Conservation (phyloP, 768 basidiomycete genomes). For the Pluteus cervinus region DNA sequence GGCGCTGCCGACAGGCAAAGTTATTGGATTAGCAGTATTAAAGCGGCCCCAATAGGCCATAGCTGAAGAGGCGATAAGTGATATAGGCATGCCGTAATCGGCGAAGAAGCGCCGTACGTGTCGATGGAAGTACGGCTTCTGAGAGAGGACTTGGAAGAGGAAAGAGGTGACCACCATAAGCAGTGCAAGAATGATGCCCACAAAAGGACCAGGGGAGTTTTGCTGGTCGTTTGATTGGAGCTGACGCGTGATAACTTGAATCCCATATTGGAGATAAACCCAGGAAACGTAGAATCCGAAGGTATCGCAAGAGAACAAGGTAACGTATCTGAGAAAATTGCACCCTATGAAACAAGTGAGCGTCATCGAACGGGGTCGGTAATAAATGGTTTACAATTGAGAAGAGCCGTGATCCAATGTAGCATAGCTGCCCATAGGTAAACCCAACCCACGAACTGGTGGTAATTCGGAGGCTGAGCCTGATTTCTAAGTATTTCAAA, state of each 20-base stretch:
- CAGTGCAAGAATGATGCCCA: slow-evolving; percentile 68
- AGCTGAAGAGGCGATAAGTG: slow-evolving; percentile 66
- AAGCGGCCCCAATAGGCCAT: slow-evolving; percentile 88
- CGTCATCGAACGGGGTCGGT: not conserved
- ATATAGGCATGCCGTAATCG: slow-evolving; percentile 91
- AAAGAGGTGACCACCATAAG: slow-evolving; percentile 74
- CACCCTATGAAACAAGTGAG: slow-evolving; percentile 45
- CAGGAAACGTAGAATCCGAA: slow-evolving; percentile 92
- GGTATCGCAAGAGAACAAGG: slow-evolving; percentile 85
- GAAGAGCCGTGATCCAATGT: slow-evolving; percentile 74
- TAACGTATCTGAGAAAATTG: slow-evolving; percentile 82
- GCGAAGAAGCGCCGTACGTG: slow-evolving; percentile 70
- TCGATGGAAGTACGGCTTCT: slow-evolving; percentile 63
- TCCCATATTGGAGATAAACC: slow-evolving; percentile 86
- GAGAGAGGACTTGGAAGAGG: slow-evolving; percentile 63
- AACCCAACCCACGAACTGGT: slow-evolving; percentile 89
- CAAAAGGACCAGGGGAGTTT: slow-evolving; percentile 44
- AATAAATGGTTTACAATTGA: slow-evolving; percentile 53
- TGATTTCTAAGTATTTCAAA: slow-evolving; percentile 63
- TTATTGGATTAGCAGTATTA: slow-evolving; percentile 49
- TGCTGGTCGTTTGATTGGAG: slow-evolving; percentile 31
- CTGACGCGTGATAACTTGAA: slow-evolving; percentile 77
- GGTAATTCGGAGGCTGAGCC: slow-evolving; percentile 61
- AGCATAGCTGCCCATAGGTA: slow-evolving; percentile 87
- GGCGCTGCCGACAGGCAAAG: slow-evolving; percentile 61